Evolutionary conservation across 208 protist genomes (phyloP), one percentile per base, ranked within the genome.

Genomic region (Trypanosoma avium): DNA sequence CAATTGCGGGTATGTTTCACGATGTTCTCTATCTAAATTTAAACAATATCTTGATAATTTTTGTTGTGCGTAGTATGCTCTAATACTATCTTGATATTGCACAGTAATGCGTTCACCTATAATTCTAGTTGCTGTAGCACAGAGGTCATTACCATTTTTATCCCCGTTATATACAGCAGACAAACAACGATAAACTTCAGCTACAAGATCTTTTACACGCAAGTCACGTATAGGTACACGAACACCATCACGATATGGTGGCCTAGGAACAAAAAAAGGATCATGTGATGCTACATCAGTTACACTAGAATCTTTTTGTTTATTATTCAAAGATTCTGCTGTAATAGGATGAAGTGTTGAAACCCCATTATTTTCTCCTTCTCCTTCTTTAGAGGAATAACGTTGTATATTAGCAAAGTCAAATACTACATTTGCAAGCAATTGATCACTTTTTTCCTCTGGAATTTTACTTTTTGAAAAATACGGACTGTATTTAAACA

Each of bases 11-110:
- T 84, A 95, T 10, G 89, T 95, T 10, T 68, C 27, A 45, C 79
- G 79, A 67, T 95, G 89, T 10, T 53, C 24, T 0, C 89, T 77
- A 29, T 70, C 29, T 49, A 81, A 77, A n/a, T 73, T 74, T 8
- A 92, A 45, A 45, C 89, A 95, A 76, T 80, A 95, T 42, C 70
- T 70, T 67, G 67, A 89, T 21, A 82, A 70, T 64, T 95, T 95
- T 61, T 95, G 89, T 29, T 67, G 66, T 24, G 81, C 89, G 65
- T 95, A 93, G 67, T 92, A 95, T 15, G 75, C 75, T 3, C 85
- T 81, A 54, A 92, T 84, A 15, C 72, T 45, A 32, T 92, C 89
- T 52, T 95, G 82, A 59, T 88, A 95, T 42, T 89, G 75, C 17
- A 84, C 89, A 30, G 27, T 77, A 22, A 95, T 55, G 3, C 71